Evolutionary conservation across 768 basidiomycete genomes (phyloP), one percentile per base, ranked within the genome.

Genomic region (Boletus rufocinnamomeus): DNA sequence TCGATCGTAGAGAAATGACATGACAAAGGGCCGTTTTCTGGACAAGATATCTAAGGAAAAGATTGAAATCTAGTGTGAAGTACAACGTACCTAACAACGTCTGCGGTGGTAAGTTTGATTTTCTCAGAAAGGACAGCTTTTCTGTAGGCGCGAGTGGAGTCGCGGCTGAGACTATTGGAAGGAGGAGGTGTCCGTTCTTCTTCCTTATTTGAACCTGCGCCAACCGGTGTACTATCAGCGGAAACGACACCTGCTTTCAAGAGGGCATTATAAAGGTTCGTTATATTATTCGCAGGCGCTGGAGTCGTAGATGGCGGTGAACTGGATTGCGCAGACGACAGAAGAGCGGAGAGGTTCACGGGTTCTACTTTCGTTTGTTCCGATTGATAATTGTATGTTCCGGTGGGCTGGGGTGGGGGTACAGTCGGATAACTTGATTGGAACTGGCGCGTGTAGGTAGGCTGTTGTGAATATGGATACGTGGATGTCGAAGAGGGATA

Each of bases 181-280:
- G 59, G 77, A 72, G 53, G 62, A 48, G 62, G 66, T 10, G 65
- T 79, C 72, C 46, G 55, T 41, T 72, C 66, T 25, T 61, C 63
- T 23, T 62, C 63, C 38, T 34, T 62, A 50, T 38, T 65, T 1
- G 78, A 70, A 55, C 80, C 80, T 25, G 82, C 79, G 37, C 82
- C 81, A 28, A 74, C 68, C 7, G 86, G 80, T 21, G 84, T 83
- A 38, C 76, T 77, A 45, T 76, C 79, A 41, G 80, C 75, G 27
- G 85, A 79, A 25, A 92, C 84, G 10, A 92, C 82, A 56, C 92
- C 92, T n/a, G 91, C 88, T 72, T 88, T 91, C 53, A 91, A 69
- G 27, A 94, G 79, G 3, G 86, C 84, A 44, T 83, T 84, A 58
- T 86, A 80, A 37, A 92, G 76, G 67, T 79, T 82, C 34, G 82